These are phyloP conservation scores for Agrocybe pediades DNA, from an alignment of 768 basidiomycete species.

Conservation along the genomic window DNA sequence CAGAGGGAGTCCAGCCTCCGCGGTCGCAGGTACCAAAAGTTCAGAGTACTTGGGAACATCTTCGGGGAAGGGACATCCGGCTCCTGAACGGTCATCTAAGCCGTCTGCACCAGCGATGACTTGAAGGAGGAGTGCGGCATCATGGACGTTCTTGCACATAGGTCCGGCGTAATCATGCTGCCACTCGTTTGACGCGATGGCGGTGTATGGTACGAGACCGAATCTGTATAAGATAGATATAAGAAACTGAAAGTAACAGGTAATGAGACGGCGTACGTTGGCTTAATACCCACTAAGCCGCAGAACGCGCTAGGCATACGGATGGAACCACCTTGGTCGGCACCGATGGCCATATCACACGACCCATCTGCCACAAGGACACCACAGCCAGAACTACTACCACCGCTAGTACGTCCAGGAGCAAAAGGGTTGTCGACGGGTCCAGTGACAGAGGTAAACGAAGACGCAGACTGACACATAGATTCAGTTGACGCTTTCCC, in stretches of 20 bases:
- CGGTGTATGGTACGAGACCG: constrained; percentile 49
- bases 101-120: constrained; percentile 47
- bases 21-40: constrained; percentile 31
- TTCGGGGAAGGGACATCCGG: constrained; percentile 16
- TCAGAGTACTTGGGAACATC: constrained; percentile 25
- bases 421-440: constrained; percentile 46
- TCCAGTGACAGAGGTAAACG: constrained; percentile 27
- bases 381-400: constrained; percentile 45
- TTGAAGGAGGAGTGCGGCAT: constrained; percentile 40
- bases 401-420: constrained; percentile 41
- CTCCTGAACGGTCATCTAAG: constrained; percentile 38
- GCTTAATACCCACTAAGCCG: constrained; percentile 38
- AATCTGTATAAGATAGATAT: constrained; percentile 20
- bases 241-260: neutral
- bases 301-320: constrained; percentile 43
- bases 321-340: constrained; percentile 49
- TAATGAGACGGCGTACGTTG: constrained; percentile 12
- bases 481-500: constrained; percentile 24
- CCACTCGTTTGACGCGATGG: constrained; percentile 40
- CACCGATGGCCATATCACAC: constrained; percentile 47
- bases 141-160: constrained; percentile 37
- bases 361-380: constrained; percentile 38
- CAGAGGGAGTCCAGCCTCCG: constrained; percentile 22
- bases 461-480: constrained; percentile 24
- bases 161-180: constrained; percentile 44